phyloP scores from a whole-genome alignment of 768 basidiomycete genomes.

The Cystofilobasidium bisporidii region DNA sequence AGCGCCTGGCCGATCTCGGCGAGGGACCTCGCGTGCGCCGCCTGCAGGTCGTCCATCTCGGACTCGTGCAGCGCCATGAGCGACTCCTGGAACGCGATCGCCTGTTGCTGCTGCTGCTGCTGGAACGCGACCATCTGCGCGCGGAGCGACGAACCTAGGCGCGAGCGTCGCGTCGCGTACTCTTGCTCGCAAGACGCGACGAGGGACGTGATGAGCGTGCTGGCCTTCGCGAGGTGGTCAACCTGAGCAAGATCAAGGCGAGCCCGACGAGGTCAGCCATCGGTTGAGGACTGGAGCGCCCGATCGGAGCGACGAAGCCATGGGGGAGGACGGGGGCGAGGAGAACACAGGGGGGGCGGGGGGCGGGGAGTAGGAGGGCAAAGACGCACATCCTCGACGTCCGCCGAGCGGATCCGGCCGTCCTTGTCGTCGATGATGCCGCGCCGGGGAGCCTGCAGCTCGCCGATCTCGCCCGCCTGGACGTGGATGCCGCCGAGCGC shows the following conservation, averaged over 20 bases:
- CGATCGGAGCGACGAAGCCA: not conserved
- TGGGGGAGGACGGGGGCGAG: not conserved
- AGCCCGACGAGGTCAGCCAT: not conserved
- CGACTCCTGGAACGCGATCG: not conserved
- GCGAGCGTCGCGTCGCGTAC: not conserved
- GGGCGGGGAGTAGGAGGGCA: no score
- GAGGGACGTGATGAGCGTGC: not conserved
- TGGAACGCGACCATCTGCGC: conserved; percentile 6
- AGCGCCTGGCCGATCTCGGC: not conserved
- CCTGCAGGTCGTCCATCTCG: not conserved
- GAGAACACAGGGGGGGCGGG: no score
- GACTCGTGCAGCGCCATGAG: not conserved
- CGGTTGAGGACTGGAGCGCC: not conserved
- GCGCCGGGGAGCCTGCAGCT: not conserved
- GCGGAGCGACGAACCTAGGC: not conserved
- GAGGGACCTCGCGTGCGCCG: not conserved
- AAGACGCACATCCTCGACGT: not conserved
- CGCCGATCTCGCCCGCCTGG: not conserved
- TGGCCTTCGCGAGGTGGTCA: conserved; percentile 1
- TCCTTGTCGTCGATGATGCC: not conserved
- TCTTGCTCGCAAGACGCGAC: not conserved
- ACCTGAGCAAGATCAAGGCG: not conserved
- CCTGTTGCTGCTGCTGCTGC: conserved; percentile 1
- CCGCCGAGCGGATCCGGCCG: not conserved
- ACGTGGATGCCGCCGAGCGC: conserved; percentile 5